phyloP scores from a whole-genome alignment of 352 stramenopile genomes.

The Peronospora farinosa region DNA sequence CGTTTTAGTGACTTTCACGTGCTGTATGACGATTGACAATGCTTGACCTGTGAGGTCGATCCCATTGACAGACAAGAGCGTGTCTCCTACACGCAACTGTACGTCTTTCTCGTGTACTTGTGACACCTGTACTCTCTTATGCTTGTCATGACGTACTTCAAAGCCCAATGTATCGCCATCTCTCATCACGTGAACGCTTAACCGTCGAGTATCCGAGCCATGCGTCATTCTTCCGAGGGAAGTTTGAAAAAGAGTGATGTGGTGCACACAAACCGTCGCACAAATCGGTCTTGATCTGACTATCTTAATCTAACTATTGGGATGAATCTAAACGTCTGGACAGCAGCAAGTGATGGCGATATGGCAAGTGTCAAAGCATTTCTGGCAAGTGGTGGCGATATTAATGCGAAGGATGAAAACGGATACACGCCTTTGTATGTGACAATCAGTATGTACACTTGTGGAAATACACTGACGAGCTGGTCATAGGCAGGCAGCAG shows the following conservation, averaged over 20 bases:
- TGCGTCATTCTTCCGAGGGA: too few relatives aligned
- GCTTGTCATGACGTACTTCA: conserved; percentile 55
- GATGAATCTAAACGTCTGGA: conserved; percentile 51
- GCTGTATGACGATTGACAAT: conserved; percentile 50
- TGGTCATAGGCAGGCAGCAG: conserved; percentile 42
- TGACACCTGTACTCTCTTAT: conserved; percentile 51
- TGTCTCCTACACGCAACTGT: conserved; percentile 49
- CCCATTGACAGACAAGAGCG: conserved; percentile 63
- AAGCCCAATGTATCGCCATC: conserved; percentile 56
- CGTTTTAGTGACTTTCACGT: conserved; percentile 46
- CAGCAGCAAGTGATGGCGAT: conserved; percentile 53
- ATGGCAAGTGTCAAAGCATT: conserved; percentile 45
- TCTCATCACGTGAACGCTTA: conserved; percentile 47
- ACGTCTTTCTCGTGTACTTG: conserved; percentile 40
- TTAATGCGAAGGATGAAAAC: conserved; percentile 56
- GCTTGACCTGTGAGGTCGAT: conserved; percentile 39
- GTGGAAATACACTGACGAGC: background rate
- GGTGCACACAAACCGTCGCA: too few relatives aligned
- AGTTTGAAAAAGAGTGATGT: too few relatives aligned
- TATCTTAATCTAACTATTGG: too few relatives aligned
- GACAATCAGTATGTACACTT: conserved; percentile 7
- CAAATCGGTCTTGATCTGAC: background rate
- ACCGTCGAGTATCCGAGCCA: background rate
- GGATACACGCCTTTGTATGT: conserved; percentile 64
- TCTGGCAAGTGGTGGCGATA: conserved; percentile 37